Evolutionary conservation across 2,329 filamentous ascomycete species (phyloP), one percentile per base, ranked within the genome.

Genomic region (Fusarium hostae): DNA sequence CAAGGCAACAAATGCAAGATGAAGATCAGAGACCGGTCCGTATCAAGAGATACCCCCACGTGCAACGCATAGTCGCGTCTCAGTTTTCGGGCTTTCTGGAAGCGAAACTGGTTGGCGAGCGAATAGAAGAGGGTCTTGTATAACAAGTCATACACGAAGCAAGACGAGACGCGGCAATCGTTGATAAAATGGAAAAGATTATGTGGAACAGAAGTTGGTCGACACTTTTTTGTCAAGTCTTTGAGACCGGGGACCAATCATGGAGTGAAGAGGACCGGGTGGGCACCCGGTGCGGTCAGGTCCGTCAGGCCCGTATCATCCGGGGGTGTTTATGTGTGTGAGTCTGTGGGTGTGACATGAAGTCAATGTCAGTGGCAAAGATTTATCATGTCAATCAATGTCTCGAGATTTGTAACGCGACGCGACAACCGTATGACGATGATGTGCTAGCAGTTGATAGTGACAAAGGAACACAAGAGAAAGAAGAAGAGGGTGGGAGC

Each of bases 201-300:
- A 44, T 32, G 39, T 57, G 69, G 55, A 54, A 57, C 68, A 43
- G 28, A 51, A 66, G 66, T 61, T 74, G 65, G 51, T 61, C 16
- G 24, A 59, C 40, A 58, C 30, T 69, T 56, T 69, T 69, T 68
- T 61, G 51, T 66, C 66, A 58, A 41, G 41, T 26, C 37, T n/a
- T 59, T 66, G 57, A 55, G 40, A 45, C 44, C 32, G 35, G 40
- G 35, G 43, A 20, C 73, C 63, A 73, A 70, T 70, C 55, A 61
- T 44, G 41, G 37, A 50, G 34, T 9, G 5, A 22, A 39, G 26
- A 24, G 68, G 55, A 68, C 71, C 73, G 71, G 71, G 65, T 73
- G 50, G 26, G 13, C 55, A 71, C 63, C 73, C 69, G 71, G 71
- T 74, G 66, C 63, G 48, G 69, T 62, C 72, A 62, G 58, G 62